A percentile compares a stretch with the other conserved stretches of the same genome.
Evolutionary conservation across 2,329 filamentous ascomycete species (phyloP).

Genomic region (Eurotiales sp.): DNA sequence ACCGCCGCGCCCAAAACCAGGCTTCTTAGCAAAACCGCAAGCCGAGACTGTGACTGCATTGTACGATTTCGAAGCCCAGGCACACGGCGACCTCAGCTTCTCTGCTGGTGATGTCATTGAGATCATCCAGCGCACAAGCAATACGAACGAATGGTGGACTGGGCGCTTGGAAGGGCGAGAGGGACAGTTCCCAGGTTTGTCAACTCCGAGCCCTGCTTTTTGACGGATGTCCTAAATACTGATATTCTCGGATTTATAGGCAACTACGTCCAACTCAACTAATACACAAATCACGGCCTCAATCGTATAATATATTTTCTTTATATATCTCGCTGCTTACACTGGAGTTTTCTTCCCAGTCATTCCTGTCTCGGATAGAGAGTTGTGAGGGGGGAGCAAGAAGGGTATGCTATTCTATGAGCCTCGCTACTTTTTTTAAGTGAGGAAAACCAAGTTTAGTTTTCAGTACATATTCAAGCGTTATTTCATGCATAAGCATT

Average conservation of each 20-base stretch:
- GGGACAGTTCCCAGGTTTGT: conserved; percentile 96
- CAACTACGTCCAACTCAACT: conserved; percentile 42
- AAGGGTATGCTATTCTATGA: background rate
- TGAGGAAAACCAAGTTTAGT: background rate
- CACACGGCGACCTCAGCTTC: conserved; percentile 91
- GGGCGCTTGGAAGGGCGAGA: conserved; percentile 74
- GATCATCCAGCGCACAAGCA: conserved; percentile 75
- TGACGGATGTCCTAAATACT: background rate
- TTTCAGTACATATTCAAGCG: conserved; percentile 11
- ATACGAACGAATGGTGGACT: conserved; percentile 97
- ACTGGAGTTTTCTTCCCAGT: background rate
- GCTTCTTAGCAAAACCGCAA: conserved; percentile 62
- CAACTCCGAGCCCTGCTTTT: conserved; percentile 21
- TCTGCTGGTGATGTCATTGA: conserved; percentile 84
- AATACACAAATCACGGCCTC: conserved; percentile 2
- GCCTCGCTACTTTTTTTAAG: background rate
- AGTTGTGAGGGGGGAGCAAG: background rate
- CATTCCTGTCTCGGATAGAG: background rate
- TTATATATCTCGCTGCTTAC: background rate
- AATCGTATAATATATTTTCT: background rate
- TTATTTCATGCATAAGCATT: background rate
- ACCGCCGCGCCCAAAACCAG: conserved; percentile 80
- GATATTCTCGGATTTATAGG: conserved; percentile 23
- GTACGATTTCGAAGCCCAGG: conserved; percentile 95
- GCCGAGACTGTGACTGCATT: conserved; percentile 82